phyloP scores from a whole-genome alignment of 768 basidiomycete genomes.

The Clitopilus passeckerianus region DNA sequence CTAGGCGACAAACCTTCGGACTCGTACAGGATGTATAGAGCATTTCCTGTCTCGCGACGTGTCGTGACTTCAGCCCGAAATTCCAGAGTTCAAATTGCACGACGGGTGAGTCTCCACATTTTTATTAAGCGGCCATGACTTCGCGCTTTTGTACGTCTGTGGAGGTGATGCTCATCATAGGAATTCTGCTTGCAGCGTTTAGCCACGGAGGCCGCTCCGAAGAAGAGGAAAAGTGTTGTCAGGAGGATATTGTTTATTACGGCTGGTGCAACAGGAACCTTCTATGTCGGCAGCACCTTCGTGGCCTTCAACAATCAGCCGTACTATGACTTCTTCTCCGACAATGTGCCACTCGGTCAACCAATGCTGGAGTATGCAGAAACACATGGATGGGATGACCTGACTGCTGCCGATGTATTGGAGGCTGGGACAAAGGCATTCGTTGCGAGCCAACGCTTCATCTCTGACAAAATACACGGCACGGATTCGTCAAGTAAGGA shows the following conservation, averaged over 20 bases:
- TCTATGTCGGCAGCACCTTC: slow-evolving; percentile 81
- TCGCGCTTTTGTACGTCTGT: no score
- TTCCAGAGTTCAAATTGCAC: slow-evolving; percentile 44
- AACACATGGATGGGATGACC: slow-evolving; percentile 68
- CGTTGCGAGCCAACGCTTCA: slow-evolving; percentile 43
- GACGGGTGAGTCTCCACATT: slow-evolving; percentile 46
- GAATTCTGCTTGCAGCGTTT: slow-evolving; percentile 39
- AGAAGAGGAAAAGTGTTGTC: slow-evolving; percentile 51
- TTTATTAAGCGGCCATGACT: not conserved
- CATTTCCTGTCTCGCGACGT: slow-evolving; percentile 51
- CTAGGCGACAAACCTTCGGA: slow-evolving; percentile 13
- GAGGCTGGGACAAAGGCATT: slow-evolving; percentile 46
- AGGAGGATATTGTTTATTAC: slow-evolving; percentile 65
- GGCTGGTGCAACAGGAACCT: slow-evolving; percentile 60
- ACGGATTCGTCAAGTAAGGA: not conserved
- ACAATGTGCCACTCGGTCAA: slow-evolving; percentile 74
- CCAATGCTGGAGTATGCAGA: slow-evolving; percentile 80
- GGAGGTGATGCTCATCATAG: not conserved
- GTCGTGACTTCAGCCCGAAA: slow-evolving; percentile 39
- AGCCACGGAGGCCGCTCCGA: slow-evolving; percentile 51
- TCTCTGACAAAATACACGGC: slow-evolving; percentile 46
- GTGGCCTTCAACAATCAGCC: slow-evolving; percentile 69
- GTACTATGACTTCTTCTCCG: slow-evolving; percentile 85
- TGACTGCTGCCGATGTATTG: slow-evolving; percentile 58
- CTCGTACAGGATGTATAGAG: slow-evolving; percentile 46